These are phyloP conservation scores for Desmodesmus armatus DNA, from an alignment of 139 green algal genomes.

Conservation along the genomic window DNA sequence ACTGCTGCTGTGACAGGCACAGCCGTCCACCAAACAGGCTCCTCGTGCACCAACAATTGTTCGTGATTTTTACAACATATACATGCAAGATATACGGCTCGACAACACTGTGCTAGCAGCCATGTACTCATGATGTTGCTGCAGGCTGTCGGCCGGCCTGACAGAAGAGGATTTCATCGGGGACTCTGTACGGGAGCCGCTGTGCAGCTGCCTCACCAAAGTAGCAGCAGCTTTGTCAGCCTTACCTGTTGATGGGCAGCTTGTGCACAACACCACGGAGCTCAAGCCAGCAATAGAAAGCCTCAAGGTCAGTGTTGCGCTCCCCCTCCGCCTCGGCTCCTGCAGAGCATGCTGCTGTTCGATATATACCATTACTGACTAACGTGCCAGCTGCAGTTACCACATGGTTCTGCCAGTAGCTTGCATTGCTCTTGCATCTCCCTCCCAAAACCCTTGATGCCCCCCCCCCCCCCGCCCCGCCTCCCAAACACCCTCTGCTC, in stretches of 20 bases:
- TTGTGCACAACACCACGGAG: background rate
- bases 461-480: no score
- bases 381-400: background rate
- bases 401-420: background rate
- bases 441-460: no score
- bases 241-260: background rate
- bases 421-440: no score
- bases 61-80: background rate
- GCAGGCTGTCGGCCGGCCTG: background rate
- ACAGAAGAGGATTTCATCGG: slow-evolving; percentile 18
- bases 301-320: background rate
- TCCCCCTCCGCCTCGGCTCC: no score
- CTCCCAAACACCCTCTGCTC: no score
- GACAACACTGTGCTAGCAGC: background rate
- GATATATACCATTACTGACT: background rate
- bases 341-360: background rate
- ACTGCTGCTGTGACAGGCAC: background rate
- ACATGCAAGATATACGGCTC: background rate
- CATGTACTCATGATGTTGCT: background rate
- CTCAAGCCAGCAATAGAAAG: background rate
- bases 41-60: background rate
- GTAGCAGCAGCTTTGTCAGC: background rate
- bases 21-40: background rate
- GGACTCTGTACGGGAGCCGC: background rate
- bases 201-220: background rate